Evolutionary conservation across 176 grass and related monocot genomes (phyloP).

Genomic region (Phragmites australis): DNA sequence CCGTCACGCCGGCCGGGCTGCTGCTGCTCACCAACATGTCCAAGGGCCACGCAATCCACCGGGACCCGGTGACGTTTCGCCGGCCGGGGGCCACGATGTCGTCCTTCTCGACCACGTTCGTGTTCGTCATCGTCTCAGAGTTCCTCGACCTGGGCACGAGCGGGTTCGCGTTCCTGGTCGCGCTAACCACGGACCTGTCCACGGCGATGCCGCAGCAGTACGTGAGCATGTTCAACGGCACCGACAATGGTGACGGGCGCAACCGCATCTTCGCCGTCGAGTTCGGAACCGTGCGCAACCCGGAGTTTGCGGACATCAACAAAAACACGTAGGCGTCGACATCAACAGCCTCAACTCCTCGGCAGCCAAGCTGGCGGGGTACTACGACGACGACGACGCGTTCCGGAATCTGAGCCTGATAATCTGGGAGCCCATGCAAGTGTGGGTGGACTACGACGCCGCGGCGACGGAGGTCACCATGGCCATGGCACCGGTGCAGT

Average conservation of each 20-base stretch:
- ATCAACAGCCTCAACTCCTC: constrained; percentile 59
- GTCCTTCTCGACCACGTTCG: constrained; percentile 53
- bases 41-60: constrained; percentile 47
- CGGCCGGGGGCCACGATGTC: background rate
- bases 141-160: constrained; percentile 50
- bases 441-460: constrained; percentile 50
- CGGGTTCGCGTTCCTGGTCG: constrained; percentile 45
- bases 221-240: constrained; percentile 48
- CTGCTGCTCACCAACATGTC: constrained; percentile 51
- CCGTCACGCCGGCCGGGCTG: constrained; percentile 30
- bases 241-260: constrained; percentile 39
- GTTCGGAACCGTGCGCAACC: constrained; percentile 51
- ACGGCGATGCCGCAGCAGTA: constrained; percentile 46
- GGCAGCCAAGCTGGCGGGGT: constrained; percentile 32
- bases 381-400: constrained; percentile 35
- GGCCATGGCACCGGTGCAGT: constrained; percentile 34
- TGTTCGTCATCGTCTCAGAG: constrained; percentile 55
- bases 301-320: constrained; percentile 55
- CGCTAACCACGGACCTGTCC: constrained; percentile 31
- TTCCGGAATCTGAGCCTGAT: constrained; percentile 41
- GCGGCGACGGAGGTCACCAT: constrained; percentile 2
- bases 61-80: constrained; percentile 26
- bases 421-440: constrained; percentile 47
- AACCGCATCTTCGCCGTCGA: constrained; percentile 45
- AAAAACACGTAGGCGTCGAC: constrained; percentile 53